Conservation (phyloP, 1,139 yeast species). For the Blastobotrys ciferrii region DNA sequence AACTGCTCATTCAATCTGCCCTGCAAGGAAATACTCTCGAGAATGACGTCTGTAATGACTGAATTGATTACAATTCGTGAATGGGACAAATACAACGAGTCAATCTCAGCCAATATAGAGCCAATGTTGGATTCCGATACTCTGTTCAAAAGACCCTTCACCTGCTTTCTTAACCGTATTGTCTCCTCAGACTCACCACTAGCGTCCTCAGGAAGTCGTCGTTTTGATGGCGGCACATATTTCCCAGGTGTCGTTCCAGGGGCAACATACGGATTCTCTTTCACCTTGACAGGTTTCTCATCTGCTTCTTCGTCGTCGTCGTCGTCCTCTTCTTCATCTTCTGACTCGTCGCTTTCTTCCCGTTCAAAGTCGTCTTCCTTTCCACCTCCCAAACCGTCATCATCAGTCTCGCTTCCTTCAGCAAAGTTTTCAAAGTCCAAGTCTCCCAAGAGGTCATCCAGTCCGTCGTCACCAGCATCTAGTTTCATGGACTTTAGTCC, state of each 20-base stretch:
- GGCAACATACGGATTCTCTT: slow-evolving; percentile 86
- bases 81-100: slow-evolving; percentile 56
- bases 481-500: slow-evolving; percentile 59
- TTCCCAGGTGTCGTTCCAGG: slow-evolving; percentile 49
- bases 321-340: slow-evolving; percentile 29
- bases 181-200: slow-evolving; percentile 46
- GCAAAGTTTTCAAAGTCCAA: slow-evolving; percentile 55
- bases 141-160: slow-evolving; percentile 81
- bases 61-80: slow-evolving; percentile 80
- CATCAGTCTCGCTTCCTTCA: slow-evolving; percentile 27
- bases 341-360: slow-evolving; percentile 31
- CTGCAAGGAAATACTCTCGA: slow-evolving; percentile 67
- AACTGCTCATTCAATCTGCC: slow-evolving; percentile 70
- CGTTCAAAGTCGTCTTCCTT: slow-evolving; percentile 45
- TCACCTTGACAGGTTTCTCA: slow-evolving; percentile 34
- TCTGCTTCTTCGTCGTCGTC: slow-evolving; percentile 33
- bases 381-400: slow-evolving; percentile 26
- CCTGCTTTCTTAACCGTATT: slow-evolving; percentile 51
- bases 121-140: slow-evolving; percentile 81
- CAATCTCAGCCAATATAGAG: slow-evolving; percentile 66
- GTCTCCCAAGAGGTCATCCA: slow-evolving; percentile 77
- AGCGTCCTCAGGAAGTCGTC: slow-evolving; percentile 42
- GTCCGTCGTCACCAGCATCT: slow-evolving; percentile 58
- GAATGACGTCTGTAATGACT: slow-evolving; percentile 57
- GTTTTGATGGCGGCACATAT: slow-evolving; percentile 82